Evolutionary conservation across 371 early-diverging fungal genomes (phyloP).

Genomic region (Zopfochytrium polystomum): DNA sequence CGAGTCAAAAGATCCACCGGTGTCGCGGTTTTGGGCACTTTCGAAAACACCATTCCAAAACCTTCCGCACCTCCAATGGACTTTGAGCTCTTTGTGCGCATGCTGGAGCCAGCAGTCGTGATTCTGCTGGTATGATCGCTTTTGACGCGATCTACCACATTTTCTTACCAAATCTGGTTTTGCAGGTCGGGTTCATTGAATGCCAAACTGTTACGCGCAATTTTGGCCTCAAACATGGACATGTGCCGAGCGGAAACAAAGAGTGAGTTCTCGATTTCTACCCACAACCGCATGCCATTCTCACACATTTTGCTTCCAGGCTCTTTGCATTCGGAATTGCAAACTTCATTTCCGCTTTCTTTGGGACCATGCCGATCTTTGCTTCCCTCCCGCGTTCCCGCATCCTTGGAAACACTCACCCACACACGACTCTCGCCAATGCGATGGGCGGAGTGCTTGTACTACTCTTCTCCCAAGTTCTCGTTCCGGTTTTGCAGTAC

Average conservation of each 20-base stretch:
- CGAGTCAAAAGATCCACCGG: neutral
- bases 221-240: conserved; percentile 27
- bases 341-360: conserved; percentile 31
- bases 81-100: conserved; percentile 14
- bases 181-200: conserved; percentile 40
- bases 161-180: too few relatives aligned
- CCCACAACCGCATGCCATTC: too few relatives aligned
- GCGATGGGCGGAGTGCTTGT: conserved; percentile 30
- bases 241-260: conserved; percentile 26
- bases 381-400: conserved; percentile 43
- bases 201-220: conserved; percentile 31
- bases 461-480: conserved; percentile 16
- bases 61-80: conserved; percentile 15
- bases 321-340: conserved; percentile 36
- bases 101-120: conserved; percentile 25
- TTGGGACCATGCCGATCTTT: conserved; percentile 26
- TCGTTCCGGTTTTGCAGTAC: conserved; percentile 27
- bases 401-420: conserved; percentile 31
- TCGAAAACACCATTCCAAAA: conserved; percentile 15
- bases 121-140: too few relatives aligned
- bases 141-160: too few relatives aligned
- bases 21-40: conserved; percentile 26
- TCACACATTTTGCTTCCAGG: too few relatives aligned
- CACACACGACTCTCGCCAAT: conserved; percentile 33
- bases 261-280: too few relatives aligned